Conservation (phyloP, 805 yeast species). For the Ogataea glucozyma region DNA sequence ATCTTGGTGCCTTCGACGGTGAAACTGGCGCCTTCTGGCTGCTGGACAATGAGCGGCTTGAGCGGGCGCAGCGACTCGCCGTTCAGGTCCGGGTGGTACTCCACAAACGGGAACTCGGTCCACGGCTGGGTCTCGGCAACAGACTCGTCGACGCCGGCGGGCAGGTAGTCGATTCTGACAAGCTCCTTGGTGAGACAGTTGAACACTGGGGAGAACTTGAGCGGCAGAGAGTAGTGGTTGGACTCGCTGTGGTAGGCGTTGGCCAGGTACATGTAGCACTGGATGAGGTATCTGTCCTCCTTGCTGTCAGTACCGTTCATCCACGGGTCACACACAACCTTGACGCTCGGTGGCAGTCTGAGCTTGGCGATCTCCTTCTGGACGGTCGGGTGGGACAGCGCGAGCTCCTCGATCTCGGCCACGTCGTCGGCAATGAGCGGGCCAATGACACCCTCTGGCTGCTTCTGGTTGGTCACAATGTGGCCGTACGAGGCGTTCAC, state of each 20-base stretch:
- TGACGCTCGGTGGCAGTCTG: conserved; percentile 55
- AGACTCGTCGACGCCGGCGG: conserved; percentile 67
- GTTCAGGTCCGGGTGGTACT: conserved; percentile 71
- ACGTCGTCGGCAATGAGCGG: conserved; percentile 72
- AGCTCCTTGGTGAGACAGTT: conserved; percentile 60
- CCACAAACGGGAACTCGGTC: conserved; percentile 60
- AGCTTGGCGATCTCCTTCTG: conserved; percentile 66
- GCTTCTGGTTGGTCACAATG: conserved; percentile 53
- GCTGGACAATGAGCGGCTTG: conserved; percentile 67
- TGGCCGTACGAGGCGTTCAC: conserved; percentile 65
- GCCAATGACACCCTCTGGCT: conserved; percentile 66
- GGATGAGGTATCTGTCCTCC: conserved; percentile 63
- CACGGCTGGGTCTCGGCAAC: conserved; percentile 57
- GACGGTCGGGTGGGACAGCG: conserved; percentile 56
- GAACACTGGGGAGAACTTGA: conserved; percentile 73
- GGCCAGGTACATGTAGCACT: conserved; percentile 72
- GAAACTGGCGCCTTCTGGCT: conserved; percentile 83
- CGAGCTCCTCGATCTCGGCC: conserved; percentile 50
- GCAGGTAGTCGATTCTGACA: conserved; percentile 71
- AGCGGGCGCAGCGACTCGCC: conserved; percentile 56
- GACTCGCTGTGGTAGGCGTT: conserved; percentile 68
- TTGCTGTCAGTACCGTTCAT: conserved; percentile 74
- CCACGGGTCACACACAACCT: conserved; percentile 76
- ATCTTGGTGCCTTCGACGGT: conserved; percentile 58
- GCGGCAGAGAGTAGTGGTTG: conserved; percentile 74